Conservation (phyloP, 2,329 filamentous ascomycete genomes). For the Rutstroemia sp. region DNA sequence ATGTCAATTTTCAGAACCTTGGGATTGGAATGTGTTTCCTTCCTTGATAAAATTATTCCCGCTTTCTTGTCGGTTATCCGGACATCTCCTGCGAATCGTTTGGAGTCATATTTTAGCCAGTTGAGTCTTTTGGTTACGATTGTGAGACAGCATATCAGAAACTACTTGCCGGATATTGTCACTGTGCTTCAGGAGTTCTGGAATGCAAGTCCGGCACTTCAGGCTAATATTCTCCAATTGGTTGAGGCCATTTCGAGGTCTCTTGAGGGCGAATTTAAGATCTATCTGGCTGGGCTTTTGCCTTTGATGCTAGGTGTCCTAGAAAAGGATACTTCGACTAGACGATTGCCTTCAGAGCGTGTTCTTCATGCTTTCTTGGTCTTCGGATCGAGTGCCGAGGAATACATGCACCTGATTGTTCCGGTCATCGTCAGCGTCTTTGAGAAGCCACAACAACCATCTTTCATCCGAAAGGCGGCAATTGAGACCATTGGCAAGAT, state of each 20-base stretch:
- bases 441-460: constrained; percentile 76
- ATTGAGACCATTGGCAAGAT: constrained; percentile 94
- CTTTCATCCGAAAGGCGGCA: constrained; percentile 73
- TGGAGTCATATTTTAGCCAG: constrained; percentile 97
- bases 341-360: constrained; percentile 76
- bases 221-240: constrained; percentile 84
- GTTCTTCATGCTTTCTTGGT: constrained; percentile 93
- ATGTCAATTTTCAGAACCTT: constrained; percentile 98
- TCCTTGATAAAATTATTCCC: constrained; percentile 88
- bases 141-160: constrained; percentile 91
- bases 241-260: constrained; percentile 92
- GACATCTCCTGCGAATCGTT: constrained; percentile 65
- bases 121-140: constrained; percentile 88
- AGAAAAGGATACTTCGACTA: constrained; percentile 71
- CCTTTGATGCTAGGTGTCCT: constrained; percentile 92
- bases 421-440: constrained; percentile 93
- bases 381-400: constrained; percentile 90
- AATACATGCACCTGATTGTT: constrained; percentile 99
- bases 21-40: constrained; percentile 91
- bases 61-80: constrained; percentile 87
- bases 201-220: constrained; percentile 71
- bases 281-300: constrained; percentile 81
- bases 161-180: constrained; percentile 81
- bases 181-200: constrained; percentile 85
- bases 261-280: constrained; percentile 95